phyloP scores from a whole-genome alignment of 768 basidiomycete species.

The Termitomyces heimii region DNA sequence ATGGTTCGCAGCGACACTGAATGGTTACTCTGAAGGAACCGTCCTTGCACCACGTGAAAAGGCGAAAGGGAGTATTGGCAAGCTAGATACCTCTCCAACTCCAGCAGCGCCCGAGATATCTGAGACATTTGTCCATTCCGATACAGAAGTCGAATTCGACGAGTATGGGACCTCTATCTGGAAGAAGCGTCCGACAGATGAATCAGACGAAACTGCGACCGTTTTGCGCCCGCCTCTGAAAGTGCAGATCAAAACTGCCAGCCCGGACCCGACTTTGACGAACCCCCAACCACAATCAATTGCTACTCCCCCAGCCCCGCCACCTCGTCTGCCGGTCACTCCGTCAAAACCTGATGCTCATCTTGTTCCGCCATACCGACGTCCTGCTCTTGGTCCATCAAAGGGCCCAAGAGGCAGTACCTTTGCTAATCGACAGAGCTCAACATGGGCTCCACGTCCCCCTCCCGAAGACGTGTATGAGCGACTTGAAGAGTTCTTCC shows the following conservation, averaged over 20 bases:
- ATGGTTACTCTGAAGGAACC: slow-evolving; percentile 19
- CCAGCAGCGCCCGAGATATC: slow-evolving; percentile 13
- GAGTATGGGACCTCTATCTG: slow-evolving; percentile 37
- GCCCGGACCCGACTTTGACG: neutral
- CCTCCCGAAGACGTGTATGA: slow-evolving; percentile 91
- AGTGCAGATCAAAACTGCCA: slow-evolving; percentile 33
- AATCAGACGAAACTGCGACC: slow-evolving; percentile 19
- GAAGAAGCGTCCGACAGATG: slow-evolving; percentile 32
- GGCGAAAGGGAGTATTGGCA: neutral
- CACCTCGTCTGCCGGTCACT: slow-evolving; percentile 16
- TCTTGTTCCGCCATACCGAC: slow-evolving; percentile 14
- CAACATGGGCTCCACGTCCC: slow-evolving; percentile 87
- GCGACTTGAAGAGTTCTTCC: slow-evolving; percentile 91
- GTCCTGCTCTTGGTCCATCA: slow-evolving; percentile 22
- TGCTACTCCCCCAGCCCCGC: slow-evolving; percentile 16
- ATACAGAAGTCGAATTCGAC: slow-evolving; percentile 46
- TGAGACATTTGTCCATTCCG: slow-evolving; percentile 15
- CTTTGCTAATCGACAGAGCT: slow-evolving; percentile 56
- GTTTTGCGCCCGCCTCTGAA: slow-evolving; percentile 37
- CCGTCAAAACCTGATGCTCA: slow-evolving; percentile 13
- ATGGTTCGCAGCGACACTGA: slow-evolving; percentile 18
- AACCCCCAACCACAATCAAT: slow-evolving; percentile 15
- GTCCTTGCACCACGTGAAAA: slow-evolving; percentile 11
- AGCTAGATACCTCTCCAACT: slow-evolving; percentile 16
- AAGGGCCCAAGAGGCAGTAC: slow-evolving; percentile 40